Base-by-base conservation (phyloP, 192 early-diverging fungal genomes). In the Linnemannia exigua region DNA sequence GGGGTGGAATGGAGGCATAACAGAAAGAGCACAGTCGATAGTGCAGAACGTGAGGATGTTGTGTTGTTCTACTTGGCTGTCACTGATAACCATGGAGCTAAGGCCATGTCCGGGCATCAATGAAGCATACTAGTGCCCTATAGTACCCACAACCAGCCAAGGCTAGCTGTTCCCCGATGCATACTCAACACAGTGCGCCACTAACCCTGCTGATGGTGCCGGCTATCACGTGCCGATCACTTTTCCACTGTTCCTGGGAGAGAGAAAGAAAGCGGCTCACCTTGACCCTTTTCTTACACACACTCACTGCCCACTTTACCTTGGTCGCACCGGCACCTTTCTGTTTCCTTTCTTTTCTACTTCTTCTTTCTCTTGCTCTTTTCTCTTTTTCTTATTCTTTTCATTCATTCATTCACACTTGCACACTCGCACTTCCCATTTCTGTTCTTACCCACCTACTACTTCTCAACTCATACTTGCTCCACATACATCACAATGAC, bases 171-270 rank as follows among this genome's bases (percentile, higher is more conserved):
- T n/a, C n/a, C n/a, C n/a, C n/a, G n/a, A n/a, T n/a, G n/a, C n/a
- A n/a, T 9, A n/a, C n/a, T n/a, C 54, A 1, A 25, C n/a, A 2
- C n/a, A n/a, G 3, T 63, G 12, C 28, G 28, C 28, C 7, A 9
- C 5, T 31, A 9, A 31, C 28, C 58, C 25, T 15, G 12, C 25
- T 1, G 3, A 28, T 3, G 12, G 58, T 12, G 14, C n/a, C n/a
- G n/a, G 12, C 28, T 63, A 63, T 63, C 58, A 63, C 58, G 58
- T 63, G 58, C 70, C 37, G 70, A 72, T 72, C 70, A 46, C 22
- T 15, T 28, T 72, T 28, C 41, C 41, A 44, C 41, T 9, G 41
- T 9, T 44, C 9, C 41, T n/a, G n/a, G n/a, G n/a, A n/a, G n/a
- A n/a, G n/a, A n/a, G n/a, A n/a, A n/a, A n/a, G n/a, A n/a, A n/a